phyloP scores from a whole-genome alignment of 257 asterid species.

The Fraxinus americana region DNA sequence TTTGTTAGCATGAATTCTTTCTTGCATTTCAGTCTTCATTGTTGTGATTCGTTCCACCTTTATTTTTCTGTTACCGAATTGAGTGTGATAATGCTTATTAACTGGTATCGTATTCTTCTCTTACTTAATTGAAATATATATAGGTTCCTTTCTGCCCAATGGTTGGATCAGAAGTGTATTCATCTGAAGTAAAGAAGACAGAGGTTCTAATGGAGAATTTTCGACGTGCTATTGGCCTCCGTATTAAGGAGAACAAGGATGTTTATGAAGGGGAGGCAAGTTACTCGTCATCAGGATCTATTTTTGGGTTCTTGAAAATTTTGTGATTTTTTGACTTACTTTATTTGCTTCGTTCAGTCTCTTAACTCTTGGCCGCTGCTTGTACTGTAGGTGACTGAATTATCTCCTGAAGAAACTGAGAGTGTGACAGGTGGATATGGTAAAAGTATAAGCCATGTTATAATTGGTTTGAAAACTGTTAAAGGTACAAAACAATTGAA shows the following conservation, averaged over 20 bases:
- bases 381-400: slow-evolving; percentile 77
- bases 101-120: background rate
- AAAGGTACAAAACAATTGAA: slow-evolving; percentile 94
- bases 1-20: background rate
- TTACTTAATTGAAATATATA: background rate
- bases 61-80: background rate
- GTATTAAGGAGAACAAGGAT: slow-evolving; percentile 94
- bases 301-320: background rate
- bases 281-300: background rate
- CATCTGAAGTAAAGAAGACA: slow-evolving; percentile 96
- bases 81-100: background rate
- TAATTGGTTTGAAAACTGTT: slow-evolving; percentile 89
- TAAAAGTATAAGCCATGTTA: slow-evolving; percentile 89
- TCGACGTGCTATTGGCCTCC: slow-evolving; percentile 96
- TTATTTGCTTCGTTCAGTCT: slow-evolving; percentile 3
- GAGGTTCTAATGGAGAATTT: slow-evolving; percentile 95
- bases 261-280: slow-evolving; percentile 98
- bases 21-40: background rate
- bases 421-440: slow-evolving; percentile 96
- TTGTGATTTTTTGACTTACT: background rate
- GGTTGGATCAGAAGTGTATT: slow-evolving; percentile 99
- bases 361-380: slow-evolving; percentile 13
- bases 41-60: background rate
- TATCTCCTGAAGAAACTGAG: slow-evolving; percentile 94
- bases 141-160: slow-evolving; percentile 99